phyloP scores from a whole-genome alignment of 2,329 filamentous ascomycete genomes.

The Pyrenophora seminiperda region DNA sequence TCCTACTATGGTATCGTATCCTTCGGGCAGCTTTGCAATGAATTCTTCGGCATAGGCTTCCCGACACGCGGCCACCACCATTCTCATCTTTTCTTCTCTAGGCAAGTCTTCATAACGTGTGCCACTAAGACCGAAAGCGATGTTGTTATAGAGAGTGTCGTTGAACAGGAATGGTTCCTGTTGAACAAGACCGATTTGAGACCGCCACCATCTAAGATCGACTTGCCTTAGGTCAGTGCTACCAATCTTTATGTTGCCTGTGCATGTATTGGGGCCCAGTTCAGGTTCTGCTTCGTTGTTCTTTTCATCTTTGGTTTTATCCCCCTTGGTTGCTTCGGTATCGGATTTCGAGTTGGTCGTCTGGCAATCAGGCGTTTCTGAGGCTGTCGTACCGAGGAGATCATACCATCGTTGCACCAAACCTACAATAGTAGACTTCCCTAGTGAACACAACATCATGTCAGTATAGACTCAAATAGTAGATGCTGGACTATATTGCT shows the following conservation, averaged over 20 bases:
- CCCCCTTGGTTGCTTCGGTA: background rate
- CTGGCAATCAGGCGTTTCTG: background rate
- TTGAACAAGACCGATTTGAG: conserved; percentile 52
- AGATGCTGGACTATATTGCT: background rate
- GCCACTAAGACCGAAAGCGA: conserved; percentile 47
- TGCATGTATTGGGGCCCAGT: conserved; percentile 40
- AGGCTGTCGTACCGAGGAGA: conserved; percentile 45
- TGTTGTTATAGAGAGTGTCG: conserved; percentile 48
- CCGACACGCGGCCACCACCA: conserved; percentile 53
- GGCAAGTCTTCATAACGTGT: conserved; percentile 57
- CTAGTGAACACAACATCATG: conserved; percentile 48
- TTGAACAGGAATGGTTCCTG: conserved; percentile 52
- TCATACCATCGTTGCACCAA: conserved; percentile 75
- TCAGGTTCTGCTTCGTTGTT: conserved; percentile 25
- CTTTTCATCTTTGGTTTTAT: conserved; percentile 17
- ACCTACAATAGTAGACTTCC: conserved; percentile 76
- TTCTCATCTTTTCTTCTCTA: conserved; percentile 61
- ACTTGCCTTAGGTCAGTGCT: conserved; percentile 34
- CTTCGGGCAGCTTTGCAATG: conserved; percentile 53
- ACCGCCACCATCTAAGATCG: conserved; percentile 53
- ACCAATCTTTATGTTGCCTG: conserved; percentile 39
- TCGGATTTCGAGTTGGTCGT: background rate
- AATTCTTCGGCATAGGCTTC: conserved; percentile 49
- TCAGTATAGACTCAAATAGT: background rate
- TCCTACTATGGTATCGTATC: conserved; percentile 75